Conservation (phyloP, 257 asterid species). For the Ilex asprella region DNA sequence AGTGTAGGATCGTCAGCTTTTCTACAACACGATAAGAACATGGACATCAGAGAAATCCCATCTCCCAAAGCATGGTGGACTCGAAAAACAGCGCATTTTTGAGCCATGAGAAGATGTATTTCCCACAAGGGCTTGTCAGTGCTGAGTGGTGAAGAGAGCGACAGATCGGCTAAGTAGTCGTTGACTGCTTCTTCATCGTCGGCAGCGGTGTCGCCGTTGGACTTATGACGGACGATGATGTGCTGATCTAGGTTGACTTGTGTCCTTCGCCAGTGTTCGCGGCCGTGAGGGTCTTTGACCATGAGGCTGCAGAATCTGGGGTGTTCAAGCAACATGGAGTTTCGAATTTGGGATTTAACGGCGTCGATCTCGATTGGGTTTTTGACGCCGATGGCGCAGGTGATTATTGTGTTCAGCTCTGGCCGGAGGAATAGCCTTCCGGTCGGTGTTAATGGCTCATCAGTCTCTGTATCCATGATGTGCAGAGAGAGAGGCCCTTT, state of each 20-base stretch:
- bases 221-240: conserved; percentile 31
- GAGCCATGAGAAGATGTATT: conserved; percentile 54
- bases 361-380: conserved; percentile 35
- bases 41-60: conserved; percentile 61
- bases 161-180: conserved; percentile 47
- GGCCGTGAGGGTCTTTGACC: conserved; percentile 46
- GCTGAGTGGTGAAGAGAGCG: conserved; percentile 47
- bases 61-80: conserved; percentile 86
- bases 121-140: conserved; percentile 76
- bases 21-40: conserved; percentile 52
- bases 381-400: conserved; percentile 34
- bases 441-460: conserved; percentile 67
- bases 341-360: conserved; percentile 26
- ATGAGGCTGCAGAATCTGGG: conserved; percentile 72
- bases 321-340: conserved; percentile 45
- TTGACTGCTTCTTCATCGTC: conserved; percentile 54
- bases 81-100: conserved; percentile 43
- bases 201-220: conserved; percentile 20
- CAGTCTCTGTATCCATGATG: conserved; percentile 13
- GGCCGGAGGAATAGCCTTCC: conserved; percentile 64
- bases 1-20: conserved; percentile 38
- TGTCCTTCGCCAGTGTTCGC: conserved; percentile 56
- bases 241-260: conserved; percentile 52
- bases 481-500: no score
- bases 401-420: conserved; percentile 36